These are phyloP conservation scores for Fraxinus dipetala DNA, from an alignment of 305 asterid genomes.

Conservation along the genomic window DNA sequence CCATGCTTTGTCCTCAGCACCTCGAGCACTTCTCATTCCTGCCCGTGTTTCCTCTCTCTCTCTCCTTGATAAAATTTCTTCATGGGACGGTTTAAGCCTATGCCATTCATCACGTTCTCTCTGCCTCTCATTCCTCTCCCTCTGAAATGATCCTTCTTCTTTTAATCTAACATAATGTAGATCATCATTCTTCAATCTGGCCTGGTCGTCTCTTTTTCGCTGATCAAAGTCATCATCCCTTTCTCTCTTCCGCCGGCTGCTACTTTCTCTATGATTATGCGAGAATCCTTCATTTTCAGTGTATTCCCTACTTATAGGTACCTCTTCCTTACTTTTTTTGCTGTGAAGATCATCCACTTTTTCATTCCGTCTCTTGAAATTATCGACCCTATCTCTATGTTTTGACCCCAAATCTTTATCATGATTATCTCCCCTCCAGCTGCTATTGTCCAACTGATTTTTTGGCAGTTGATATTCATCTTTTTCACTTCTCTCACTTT, in stretches of 20 bases:
- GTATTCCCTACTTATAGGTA: constrained; percentile 46
- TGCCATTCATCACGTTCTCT: constrained; percentile 87
- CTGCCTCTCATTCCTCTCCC: constrained; percentile 71
- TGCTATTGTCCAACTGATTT: constrained; percentile 58
- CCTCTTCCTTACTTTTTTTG: constrained; percentile 76
- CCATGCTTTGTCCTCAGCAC: constrained; percentile 66
- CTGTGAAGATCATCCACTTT: constrained; percentile 48
- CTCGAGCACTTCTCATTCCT: constrained; percentile 51
- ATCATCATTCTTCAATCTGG: constrained; percentile 62
- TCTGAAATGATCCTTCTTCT: constrained; percentile 60
- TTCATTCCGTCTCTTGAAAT: constrained; percentile 47
- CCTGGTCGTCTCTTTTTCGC: constrained; percentile 63
- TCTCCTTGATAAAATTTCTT: constrained; percentile 57
- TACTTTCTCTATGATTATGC: constrained; percentile 54
- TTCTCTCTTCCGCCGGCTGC: constrained; percentile 71
- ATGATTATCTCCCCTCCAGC: constrained; percentile 56
- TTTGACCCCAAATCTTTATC: constrained; percentile 56
- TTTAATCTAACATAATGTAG: constrained; percentile 57
- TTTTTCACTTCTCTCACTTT: constrained; percentile 59
- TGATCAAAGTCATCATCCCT: constrained; percentile 73
- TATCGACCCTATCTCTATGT: constrained; percentile 64
- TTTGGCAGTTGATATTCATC: constrained; percentile 56
- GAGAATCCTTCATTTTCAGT: constrained; percentile 55
- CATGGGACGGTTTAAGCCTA: constrained; percentile 57
- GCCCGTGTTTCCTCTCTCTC: constrained; percentile 68